A percentile compares a stretch with the other conserved stretches of the same genome.
Evolutionary conservation across 163 green algal species (phyloP).

Genomic region (Volvox carteri): DNA sequence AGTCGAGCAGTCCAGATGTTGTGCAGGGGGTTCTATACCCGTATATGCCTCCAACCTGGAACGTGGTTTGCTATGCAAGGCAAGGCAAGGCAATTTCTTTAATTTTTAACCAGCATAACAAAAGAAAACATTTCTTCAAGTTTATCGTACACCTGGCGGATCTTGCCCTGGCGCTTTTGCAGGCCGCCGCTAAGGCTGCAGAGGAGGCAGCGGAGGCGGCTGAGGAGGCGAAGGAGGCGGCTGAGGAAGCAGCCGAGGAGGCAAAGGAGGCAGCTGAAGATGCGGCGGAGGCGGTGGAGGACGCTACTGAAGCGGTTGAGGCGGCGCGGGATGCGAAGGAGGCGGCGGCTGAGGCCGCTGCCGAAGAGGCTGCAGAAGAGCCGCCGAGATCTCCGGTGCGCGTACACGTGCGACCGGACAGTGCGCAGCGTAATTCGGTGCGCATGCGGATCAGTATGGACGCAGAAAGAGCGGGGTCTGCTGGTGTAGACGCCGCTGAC

Average conservation of each 20-base stretch:
- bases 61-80: no score
- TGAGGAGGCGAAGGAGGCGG: not conserved
- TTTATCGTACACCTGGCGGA: no score
- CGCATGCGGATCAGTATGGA: slow-evolving; percentile 19
- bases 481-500: not conserved
- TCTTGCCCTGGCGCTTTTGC: no score
- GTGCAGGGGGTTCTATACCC: no score
- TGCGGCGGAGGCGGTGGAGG: not conserved
- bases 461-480: not conserved
- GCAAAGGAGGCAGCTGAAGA: not conserved
- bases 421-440: not conserved
- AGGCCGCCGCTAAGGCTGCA: not conserved
- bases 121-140: no score
- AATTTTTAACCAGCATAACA: no score
- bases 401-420: not conserved
- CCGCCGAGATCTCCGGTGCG: not conserved
- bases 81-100: no score
- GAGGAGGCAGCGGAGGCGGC: not conserved
- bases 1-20: no score
- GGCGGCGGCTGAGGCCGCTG: not conserved
- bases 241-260: not conserved
- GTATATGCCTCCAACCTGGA: no score
- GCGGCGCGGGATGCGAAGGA: not conserved
- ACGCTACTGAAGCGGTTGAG: not conserved
- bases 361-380: not conserved